phyloP scores from a whole-genome alignment of 805 yeast genomes.

The Aciculoconidium aculeatum region DNA sequence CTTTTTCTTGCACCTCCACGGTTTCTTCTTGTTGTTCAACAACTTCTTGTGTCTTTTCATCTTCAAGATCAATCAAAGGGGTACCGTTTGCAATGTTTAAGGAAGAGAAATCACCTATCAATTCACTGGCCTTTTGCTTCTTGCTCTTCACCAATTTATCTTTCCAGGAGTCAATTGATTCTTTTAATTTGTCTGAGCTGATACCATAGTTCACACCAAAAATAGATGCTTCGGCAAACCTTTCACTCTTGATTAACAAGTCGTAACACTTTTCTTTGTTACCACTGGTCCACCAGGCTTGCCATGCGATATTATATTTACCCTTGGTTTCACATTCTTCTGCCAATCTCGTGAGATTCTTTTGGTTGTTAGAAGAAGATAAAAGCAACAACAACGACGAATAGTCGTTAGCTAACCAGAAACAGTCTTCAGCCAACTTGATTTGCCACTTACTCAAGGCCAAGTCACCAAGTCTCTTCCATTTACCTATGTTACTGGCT shows the following conservation, averaged over 20 bases:
- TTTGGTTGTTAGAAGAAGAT: conserved; percentile 70
- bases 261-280: conserved; percentile 58
- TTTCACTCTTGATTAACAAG: conserved; percentile 59
- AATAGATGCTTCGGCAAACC: conserved; percentile 80
- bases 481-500: conserved; percentile 43
- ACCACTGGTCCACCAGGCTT: conserved; percentile 83
- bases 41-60: conserved; percentile 5
- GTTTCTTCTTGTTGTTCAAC: conserved; percentile 3
- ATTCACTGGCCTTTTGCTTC: conserved; percentile 52
- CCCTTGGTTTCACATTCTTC: conserved; percentile 64
- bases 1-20: conserved; percentile 19
- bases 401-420: conserved; percentile 71
- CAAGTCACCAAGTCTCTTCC: conserved; percentile 89
- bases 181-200: conserved; percentile 33
- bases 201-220: conserved; percentile 66
- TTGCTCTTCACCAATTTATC: conserved; percentile 44
- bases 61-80: conserved; percentile 13
- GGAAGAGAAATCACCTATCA: conserved; percentile 37
- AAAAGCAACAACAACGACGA: conserved; percentile 77
- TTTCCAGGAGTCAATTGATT: conserved; percentile 65
- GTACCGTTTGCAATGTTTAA: conserved; percentile 14
- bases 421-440: conserved; percentile 73
- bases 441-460: conserved; percentile 76
- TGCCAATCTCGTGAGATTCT: conserved; percentile 59
- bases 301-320: conserved; percentile 84